Evolutionary conservation across 2,329 filamentous ascomycete genomes (phyloP).

Genomic region (Arachnomyces sp.): DNA sequence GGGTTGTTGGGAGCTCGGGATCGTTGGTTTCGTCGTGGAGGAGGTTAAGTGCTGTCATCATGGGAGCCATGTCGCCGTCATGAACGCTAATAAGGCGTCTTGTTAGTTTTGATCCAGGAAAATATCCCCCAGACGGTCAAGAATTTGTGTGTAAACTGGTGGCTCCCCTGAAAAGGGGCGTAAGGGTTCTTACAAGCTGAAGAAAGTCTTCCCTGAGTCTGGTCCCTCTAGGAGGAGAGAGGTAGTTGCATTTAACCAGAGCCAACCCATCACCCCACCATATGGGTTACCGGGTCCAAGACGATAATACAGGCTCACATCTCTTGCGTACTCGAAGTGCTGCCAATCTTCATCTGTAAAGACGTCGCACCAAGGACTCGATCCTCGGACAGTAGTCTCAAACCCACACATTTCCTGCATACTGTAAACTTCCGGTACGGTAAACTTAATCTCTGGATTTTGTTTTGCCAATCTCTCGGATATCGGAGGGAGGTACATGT

Average conservation of each 20-base stretch:
- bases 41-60: conserved; percentile 47
- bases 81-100: conserved; percentile 36
- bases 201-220: conserved; percentile 43
- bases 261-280: conserved; percentile 47
- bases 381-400: conserved; percentile 47
- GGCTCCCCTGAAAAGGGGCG: conserved; percentile 2
- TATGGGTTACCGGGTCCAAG: conserved; percentile 51
- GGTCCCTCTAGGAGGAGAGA: conserved; percentile 41
- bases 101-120: background rate
- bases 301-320: conserved; percentile 53
- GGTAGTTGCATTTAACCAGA: conserved; percentile 52
- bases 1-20: conserved; percentile 39
- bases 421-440: conserved; percentile 44
- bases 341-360: conserved; percentile 49
- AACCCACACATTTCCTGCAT: conserved; percentile 59
- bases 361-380: conserved; percentile 50
- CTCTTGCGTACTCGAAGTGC: conserved; percentile 52
- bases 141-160: background rate
- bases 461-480: conserved; percentile 36
- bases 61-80: conserved; percentile 51
- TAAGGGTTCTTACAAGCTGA: conserved; percentile 45
- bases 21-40: conserved; percentile 33
- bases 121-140: background rate
- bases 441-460: conserved; percentile 38
- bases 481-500: conserved; percentile 42